Evolutionary conservation across 2,329 filamentous ascomycete species (phyloP).

Genomic region (Hortaea sp.): DNA sequence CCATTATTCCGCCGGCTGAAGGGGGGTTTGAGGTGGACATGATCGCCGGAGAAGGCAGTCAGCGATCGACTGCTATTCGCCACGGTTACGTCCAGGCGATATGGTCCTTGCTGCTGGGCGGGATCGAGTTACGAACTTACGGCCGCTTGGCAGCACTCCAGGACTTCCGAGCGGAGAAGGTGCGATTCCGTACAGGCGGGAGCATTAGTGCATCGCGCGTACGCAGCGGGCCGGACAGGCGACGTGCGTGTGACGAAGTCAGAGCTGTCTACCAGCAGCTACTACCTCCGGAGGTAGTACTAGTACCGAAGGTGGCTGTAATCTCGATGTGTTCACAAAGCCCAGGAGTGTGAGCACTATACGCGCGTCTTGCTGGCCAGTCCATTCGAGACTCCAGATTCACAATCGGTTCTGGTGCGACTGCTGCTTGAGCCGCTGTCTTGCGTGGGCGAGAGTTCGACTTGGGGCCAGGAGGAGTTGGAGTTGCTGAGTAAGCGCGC

Average conservation of each 20-base stretch:
- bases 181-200: neutral
- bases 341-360: neutral
- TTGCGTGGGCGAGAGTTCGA: too few relatives aligned
- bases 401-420: too few relatives aligned
- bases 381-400: too few relatives aligned
- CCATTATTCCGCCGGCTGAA: slow-evolving; percentile 10
- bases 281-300: too few relatives aligned
- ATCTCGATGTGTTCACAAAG: too few relatives aligned
- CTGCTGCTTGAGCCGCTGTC: too few relatives aligned
- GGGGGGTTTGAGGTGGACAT: slow-evolving; percentile 24
- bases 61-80: neutral
- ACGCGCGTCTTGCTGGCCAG: neutral
- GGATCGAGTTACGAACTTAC: too few relatives aligned
- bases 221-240: slow-evolving; percentile 1
- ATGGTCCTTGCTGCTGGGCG: too few relatives aligned
- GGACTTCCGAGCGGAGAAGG: slow-evolving; percentile 1
- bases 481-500: too few relatives aligned
- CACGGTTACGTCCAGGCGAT: too few relatives aligned
- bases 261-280: neutral
- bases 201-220: neutral
- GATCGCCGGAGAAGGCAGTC: neutral
- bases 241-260: neutral
- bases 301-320: too few relatives aligned
- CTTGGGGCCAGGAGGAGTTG: too few relatives aligned
- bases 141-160: neutral